Conservation (phyloP, 2,329 filamentous ascomycete genomes). For the Leptographium lundbergii region DNA sequence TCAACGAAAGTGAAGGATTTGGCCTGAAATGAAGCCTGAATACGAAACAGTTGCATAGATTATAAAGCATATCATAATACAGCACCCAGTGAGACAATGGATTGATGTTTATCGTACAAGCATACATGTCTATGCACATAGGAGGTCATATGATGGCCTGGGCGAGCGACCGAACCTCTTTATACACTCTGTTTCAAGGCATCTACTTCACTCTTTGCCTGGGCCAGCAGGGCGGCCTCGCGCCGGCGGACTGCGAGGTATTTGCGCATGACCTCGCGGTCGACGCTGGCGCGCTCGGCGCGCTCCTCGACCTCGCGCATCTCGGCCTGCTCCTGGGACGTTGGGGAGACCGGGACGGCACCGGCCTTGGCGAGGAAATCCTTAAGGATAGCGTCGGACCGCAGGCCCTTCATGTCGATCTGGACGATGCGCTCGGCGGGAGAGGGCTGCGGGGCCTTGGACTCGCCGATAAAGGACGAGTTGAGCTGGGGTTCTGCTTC, state of each 20-base stretch:
- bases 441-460: constrained; percentile 34
- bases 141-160: not conserved
- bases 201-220: constrained; percentile 39
- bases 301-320: constrained; percentile 45
- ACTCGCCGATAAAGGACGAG: constrained; percentile 34
- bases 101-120: not conserved
- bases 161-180: not conserved
- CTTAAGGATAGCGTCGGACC: constrained; percentile 48
- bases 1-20: constrained; percentile 86
- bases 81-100: not conserved
- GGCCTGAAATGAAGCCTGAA: constrained; percentile 52
- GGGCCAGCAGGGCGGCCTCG: constrained; percentile 45
- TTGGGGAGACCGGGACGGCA: constrained; percentile 43
- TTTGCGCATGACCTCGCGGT: constrained; percentile 40
- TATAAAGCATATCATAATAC: not conserved
- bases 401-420: constrained; percentile 52
- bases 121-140: not conserved
- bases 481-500: constrained; percentile 24
- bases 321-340: constrained; percentile 50
- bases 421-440: constrained; percentile 36
- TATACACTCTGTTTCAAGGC: constrained; percentile 23
- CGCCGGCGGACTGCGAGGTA: constrained; percentile 44
- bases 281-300: constrained; percentile 34
- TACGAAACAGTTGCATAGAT: not conserved
- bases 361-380: constrained; percentile 50